Evolutionary conservation across 208 protist genomes (phyloP).

Genomic region (Acanthamoeba royreba): DNA sequence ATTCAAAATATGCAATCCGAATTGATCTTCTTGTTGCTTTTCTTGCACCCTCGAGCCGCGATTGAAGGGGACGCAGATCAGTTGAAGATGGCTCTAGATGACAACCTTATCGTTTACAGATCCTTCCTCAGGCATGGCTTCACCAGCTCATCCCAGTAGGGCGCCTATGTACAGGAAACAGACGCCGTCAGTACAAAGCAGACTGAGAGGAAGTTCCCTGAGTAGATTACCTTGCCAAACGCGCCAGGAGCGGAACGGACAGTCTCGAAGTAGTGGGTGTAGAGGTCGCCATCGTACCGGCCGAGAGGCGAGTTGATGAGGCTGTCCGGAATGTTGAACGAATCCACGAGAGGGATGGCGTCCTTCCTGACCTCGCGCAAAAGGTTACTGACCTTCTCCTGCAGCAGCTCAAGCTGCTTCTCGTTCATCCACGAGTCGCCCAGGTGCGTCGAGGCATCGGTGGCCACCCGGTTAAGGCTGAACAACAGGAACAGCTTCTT

Average conservation of each 20-base stretch:
- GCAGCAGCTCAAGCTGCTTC: conserved; percentile 11
- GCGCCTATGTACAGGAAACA: too few species aligned
- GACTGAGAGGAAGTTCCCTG: too few species aligned
- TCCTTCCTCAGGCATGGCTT: conserved; percentile 49
- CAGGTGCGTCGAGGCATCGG: neutral
- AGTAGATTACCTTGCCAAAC: neutral
- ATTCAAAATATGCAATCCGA: too few species aligned
- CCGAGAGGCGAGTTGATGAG: conserved; percentile 41
- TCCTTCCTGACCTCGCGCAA: neutral
- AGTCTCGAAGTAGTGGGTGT: neutral
- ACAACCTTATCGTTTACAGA: neutral
- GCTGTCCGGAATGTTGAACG: conserved; percentile 36
- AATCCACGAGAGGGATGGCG: conserved; percentile 10
- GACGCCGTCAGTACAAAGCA: too few species aligned
- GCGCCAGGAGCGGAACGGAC: neutral
- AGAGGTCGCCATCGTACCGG: conserved; percentile 33
- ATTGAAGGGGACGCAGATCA: too few species aligned
- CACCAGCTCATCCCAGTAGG: conserved; percentile 49
- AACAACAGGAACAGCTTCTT: conserved; percentile 14
- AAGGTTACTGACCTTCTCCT: conserved; percentile 14
- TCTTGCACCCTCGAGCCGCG: too few species aligned
- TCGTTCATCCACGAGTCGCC: conserved; percentile 20
- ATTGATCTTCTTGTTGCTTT: too few species aligned
- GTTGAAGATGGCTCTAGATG: too few species aligned
- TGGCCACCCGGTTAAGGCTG: neutral